These are phyloP conservation scores for Suillus fuscotomentosus DNA, from an alignment of 768 basidiomycete genomes.

Conservation along the genomic window DNA sequence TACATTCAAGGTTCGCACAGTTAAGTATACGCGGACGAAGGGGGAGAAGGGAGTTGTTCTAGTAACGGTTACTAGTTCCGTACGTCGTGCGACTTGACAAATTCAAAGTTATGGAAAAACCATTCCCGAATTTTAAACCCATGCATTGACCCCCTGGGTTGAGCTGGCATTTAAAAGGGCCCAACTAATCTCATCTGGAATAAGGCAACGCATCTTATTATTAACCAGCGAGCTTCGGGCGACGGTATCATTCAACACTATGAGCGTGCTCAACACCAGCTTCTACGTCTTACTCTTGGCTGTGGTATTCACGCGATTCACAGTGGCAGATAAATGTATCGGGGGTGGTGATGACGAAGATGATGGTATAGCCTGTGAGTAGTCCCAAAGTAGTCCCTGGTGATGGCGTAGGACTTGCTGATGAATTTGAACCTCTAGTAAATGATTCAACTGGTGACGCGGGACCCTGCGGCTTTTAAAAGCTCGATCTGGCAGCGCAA, in stretches of 20 bases:
- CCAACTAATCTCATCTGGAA: neutral
- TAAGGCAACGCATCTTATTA: neutral
- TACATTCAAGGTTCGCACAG: too few relatives aligned
- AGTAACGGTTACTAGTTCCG: too few relatives aligned
- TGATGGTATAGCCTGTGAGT: neutral
- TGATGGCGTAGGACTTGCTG: neutral
- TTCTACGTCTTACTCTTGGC: neutral
- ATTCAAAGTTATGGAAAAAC: too few relatives aligned
- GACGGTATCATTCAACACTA: neutral
- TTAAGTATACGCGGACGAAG: too few relatives aligned
- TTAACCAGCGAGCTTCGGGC: neutral
- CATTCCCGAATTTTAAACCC: too few relatives aligned
- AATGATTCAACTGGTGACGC: too few relatives aligned
- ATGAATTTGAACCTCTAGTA: neutral
- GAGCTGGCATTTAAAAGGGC: neutral
- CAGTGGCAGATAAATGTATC: rapidly evolving
- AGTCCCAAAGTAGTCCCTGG: neutral
- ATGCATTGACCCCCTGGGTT: too few relatives aligned
- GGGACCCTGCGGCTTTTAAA: neutral
- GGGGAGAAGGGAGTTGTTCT: too few relatives aligned
- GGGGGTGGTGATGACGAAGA: neutral
- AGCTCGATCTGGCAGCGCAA: neutral
- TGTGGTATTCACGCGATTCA: neutral
- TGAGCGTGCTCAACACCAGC: neutral
- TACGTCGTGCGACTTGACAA: too few relatives aligned